These are phyloP conservation scores for Paspalum vaginatum DNA, from an alignment of 176 grass and related monocot genomes.

Conservation along the genomic window DNA sequence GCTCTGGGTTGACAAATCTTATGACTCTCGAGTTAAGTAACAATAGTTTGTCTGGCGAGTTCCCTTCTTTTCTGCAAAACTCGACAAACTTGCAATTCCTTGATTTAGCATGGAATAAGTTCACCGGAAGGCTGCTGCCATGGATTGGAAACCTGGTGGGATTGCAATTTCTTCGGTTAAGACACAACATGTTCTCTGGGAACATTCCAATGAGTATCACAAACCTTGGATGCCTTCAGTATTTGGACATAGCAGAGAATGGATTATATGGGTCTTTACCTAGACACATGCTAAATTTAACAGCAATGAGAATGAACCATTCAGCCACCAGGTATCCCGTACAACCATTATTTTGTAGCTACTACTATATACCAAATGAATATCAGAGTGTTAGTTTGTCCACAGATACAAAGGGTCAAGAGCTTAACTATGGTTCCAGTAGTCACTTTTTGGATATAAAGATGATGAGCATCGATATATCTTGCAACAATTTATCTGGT, in stretches of 20 bases:
- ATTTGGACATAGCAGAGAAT: conserved; percentile 41
- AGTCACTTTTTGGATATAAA: too few relatives aligned
- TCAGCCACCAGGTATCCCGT: too few relatives aligned
- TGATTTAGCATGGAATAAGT: neutral
- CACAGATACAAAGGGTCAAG: neutral
- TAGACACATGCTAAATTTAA: conserved; percentile 16
- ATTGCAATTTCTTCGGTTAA: conserved; percentile 9
- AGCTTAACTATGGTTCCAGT: neutral
- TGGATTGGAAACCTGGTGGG: conserved; percentile 45
- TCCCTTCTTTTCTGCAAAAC: neutral
- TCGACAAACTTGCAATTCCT: neutral
- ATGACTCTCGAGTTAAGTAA: neutral
- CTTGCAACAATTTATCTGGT: conserved; percentile 22
- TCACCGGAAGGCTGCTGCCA: neutral
- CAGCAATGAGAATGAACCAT: neutral
- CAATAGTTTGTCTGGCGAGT: conserved; percentile 37
- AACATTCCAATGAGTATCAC: conserved; percentile 13
- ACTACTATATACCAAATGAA: too few relatives aligned
- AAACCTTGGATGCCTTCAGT: conserved; percentile 25
- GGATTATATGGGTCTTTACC: conserved; percentile 47
- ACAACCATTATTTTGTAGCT: too few relatives aligned
- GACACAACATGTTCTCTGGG: conserved; percentile 48
- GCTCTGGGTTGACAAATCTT: neutral
- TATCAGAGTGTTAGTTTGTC: neutral
- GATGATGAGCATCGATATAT: conserved; percentile 24